Evolutionary conservation across 345 rosid genomes (phyloP), one percentile per base, ranked within the genome.

Genomic region (Linum lewisii): DNA sequence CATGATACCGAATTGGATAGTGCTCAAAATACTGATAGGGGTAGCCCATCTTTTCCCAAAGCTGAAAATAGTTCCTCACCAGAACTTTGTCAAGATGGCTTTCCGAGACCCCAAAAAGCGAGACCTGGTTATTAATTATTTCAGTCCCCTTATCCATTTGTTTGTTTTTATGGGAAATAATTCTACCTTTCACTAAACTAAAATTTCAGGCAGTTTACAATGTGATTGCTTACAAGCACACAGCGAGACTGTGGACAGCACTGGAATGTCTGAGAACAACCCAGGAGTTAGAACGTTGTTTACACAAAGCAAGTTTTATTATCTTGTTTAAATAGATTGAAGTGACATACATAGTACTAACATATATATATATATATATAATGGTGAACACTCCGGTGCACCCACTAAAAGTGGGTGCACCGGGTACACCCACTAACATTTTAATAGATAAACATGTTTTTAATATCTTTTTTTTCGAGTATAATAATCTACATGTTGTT

Each of bases 61-160:
- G 73, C 72, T 64, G 24, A 93, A 93, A 82, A 69, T 87, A 66
- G 99, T 93, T 65, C 99, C 97, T 16, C 88, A 82, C 62, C 84
- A 81, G 77, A 84, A 90, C 73, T 59, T 93, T 76, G 95, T 92
- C 20, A 92, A 80, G 66, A 82, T 85, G 37, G 82, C 88, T 20
- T 87, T 82, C 66, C 80, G 81, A 71, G 96, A 89, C 37, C 19
- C 56, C 38, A 73, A 74, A 64, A 85, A 93, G 75, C 77, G 87
- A 66, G 67, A 79, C 10, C 57, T 63, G 95, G 99, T 89, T 34
- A 56, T 49, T 74, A 34, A 56, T 69, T 65, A 32, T 2, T 63
- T n/a, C 10, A 38, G 2, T 54, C 37, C 22, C 20, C 14, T 29
- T 38, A 38, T 23, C 38, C n/a, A n/a, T n/a, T n/a, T n/a, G n/a